Evolutionary conservation across 2,329 filamentous ascomycete species (phyloP).

Genomic region (Colletotrichum sp.): DNA sequence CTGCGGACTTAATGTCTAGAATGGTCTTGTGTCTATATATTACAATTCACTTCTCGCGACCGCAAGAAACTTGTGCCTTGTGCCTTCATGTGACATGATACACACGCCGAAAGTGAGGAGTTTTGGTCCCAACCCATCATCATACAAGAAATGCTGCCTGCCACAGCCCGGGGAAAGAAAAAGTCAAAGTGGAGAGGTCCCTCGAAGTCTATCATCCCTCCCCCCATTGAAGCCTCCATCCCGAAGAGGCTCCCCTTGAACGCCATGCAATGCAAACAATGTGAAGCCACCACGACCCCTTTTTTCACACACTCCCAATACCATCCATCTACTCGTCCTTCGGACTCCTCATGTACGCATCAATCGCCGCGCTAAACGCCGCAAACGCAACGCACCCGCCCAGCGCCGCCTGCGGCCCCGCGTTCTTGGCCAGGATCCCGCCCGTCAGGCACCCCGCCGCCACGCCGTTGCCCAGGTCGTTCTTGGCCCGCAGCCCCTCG

Average conservation of each 20-base stretch:
- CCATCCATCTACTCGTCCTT: constrained; percentile 53
- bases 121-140: not conserved
- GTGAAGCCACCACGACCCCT: not conserved
- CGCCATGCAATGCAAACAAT: constrained; percentile 25
- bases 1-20: not conserved
- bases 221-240: not conserved
- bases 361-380: constrained; percentile 89
- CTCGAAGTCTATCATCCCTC: not conserved
- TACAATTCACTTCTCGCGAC: not conserved
- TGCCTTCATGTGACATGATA: not conserved
- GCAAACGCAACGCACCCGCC: constrained; percentile 93
- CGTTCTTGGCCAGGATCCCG: constrained; percentile 83
- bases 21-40: not conserved
- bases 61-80: not conserved
- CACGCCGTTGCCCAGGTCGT: constrained; percentile 88
- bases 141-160: not conserved
- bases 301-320: not conserved
- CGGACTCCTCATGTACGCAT: constrained; percentile 86
- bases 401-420: constrained; percentile 86
- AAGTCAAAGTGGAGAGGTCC: not conserved
- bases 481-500: constrained; percentile 90
- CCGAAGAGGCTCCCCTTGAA: constrained; percentile 3
- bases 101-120: constrained; percentile 1
- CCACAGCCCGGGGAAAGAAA: not conserved
- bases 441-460: constrained; percentile 90